Conservation (phyloP, 345 rosid species). For the Reutealis trisperma region DNA sequence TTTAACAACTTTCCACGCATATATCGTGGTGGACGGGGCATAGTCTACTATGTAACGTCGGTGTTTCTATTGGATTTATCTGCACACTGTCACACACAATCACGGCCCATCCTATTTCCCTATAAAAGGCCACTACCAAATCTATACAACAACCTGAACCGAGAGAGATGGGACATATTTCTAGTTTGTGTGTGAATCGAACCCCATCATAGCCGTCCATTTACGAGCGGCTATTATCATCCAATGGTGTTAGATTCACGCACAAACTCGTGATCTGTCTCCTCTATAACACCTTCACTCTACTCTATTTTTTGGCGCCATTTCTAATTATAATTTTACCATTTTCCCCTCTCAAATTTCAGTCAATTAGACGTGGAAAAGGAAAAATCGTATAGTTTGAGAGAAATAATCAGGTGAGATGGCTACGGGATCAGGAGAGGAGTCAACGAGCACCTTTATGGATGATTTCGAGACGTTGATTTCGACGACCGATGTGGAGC, state of each 20-base stretch:
- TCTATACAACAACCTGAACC: background rate
- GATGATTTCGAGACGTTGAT: conserved; percentile 59
- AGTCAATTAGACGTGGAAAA: background rate
- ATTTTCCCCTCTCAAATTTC: conserved; percentile 16
- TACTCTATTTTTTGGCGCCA: conserved; percentile 6
- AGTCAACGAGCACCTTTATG: conserved; percentile 10
- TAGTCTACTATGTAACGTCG: background rate
- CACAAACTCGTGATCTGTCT: conserved; percentile 37
- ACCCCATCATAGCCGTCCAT: conserved; percentile 29
- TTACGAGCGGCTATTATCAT: background rate
- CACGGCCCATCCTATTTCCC: background rate
- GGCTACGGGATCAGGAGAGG: conserved; percentile 31
- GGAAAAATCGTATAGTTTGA: background rate
- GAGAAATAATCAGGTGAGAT: conserved; percentile 14
- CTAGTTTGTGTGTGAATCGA: conserved; percentile 33
- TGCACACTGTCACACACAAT: conserved; percentile 34
- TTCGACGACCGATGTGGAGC: conserved; percentile 72
- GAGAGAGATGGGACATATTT: conserved; percentile 8
- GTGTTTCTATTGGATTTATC: background rate
- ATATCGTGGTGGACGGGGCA: background rate
- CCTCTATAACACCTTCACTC: conserved; percentile 8
- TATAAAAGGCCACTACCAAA: background rate
- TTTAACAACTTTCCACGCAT: background rate
- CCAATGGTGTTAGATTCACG: conserved; percentile 37
- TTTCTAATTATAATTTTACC: background rate